These are phyloP conservation scores for Colletotrichum echinochloae DNA, from an alignment of 2,329 filamentous ascomycete species.

Conservation along the genomic window DNA sequence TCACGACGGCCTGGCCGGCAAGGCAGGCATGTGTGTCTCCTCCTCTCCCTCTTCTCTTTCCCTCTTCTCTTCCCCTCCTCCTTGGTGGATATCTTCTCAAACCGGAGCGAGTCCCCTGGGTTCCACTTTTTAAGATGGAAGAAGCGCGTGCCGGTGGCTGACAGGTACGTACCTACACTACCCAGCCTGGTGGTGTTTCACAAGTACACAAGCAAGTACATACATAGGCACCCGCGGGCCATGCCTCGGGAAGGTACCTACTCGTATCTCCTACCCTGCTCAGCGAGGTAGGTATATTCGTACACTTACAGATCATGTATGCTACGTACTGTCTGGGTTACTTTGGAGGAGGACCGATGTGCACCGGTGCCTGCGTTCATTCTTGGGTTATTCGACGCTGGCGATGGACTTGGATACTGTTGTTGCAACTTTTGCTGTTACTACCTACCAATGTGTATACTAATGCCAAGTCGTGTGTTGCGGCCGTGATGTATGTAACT, in stretches of 20 bases:
- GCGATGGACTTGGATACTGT: not conserved
- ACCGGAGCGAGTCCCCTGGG: slow-evolving; percentile 39
- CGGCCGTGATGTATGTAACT: not conserved
- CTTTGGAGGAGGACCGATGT: not conserved
- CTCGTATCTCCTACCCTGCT: no score
- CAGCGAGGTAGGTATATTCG: not conserved
- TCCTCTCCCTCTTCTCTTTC: not conserved
- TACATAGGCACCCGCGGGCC: no score
- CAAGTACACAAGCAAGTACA: not conserved
- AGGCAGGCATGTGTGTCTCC: slow-evolving; percentile 1
- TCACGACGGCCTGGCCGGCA: not conserved
- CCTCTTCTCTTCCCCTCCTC: not conserved
- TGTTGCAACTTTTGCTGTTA: not conserved
- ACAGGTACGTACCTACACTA: not conserved
- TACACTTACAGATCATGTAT: not conserved
- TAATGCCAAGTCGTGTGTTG: no score
- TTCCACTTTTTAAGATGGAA: slow-evolving; percentile 42
- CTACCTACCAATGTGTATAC: no score
- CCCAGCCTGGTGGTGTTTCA: no score
- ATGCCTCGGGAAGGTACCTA: no score
- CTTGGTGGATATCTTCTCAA: slow-evolving; percentile 32
- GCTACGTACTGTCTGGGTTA: not conserved
- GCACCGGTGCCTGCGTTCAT: not conserved
- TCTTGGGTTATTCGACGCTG: not conserved
- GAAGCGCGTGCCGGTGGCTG: slow-evolving; percentile 40